Conservation (phyloP, 2,329 filamentous ascomycete genomes). For the Neofusicoccum parvum region DNA sequence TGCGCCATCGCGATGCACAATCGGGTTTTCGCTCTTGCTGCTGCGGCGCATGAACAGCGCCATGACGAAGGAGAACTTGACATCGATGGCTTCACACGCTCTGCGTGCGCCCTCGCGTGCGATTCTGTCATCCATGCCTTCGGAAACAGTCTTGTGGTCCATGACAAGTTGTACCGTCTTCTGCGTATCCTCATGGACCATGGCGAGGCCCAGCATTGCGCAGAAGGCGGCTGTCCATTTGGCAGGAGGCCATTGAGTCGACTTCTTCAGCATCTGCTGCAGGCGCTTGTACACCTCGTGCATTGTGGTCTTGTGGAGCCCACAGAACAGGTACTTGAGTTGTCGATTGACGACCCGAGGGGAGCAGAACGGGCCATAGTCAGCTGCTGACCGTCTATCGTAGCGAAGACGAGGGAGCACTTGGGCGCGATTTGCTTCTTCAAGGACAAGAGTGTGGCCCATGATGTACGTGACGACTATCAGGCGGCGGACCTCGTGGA, state of each 20-base stretch:
- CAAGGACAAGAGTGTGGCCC: constrained; percentile 50
- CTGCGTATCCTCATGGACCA: constrained; percentile 52
- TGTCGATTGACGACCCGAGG: constrained; percentile 53
- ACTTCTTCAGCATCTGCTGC: constrained; percentile 49
- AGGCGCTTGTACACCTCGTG: constrained; percentile 48
- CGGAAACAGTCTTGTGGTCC: constrained; percentile 39
- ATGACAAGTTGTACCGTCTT: constrained; percentile 48
- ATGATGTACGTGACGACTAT: constrained; percentile 53
- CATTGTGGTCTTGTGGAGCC: constrained; percentile 46
- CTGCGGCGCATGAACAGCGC: constrained; percentile 41
- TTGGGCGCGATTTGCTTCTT: constrained; percentile 39
- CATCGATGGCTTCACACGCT: constrained; percentile 49
- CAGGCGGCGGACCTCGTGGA: constrained; percentile 49
- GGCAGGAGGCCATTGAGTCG: constrained; percentile 34
- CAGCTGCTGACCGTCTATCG: constrained; percentile 34
- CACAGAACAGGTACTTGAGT: constrained; percentile 53
- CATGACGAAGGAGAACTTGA: constrained; percentile 46
- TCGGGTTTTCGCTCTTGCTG: constrained; percentile 17
- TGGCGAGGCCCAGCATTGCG: constrained; percentile 49
- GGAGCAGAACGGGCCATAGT: constrained; percentile 38
- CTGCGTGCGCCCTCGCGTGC: constrained; percentile 38
- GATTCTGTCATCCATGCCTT: constrained; percentile 29
- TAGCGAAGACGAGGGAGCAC: constrained; percentile 35
- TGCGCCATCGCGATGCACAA: constrained; percentile 14
- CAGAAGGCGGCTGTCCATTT: constrained; percentile 52